These are phyloP conservation scores for Candida sp. DNA, from an alignment of 1,139 yeast species.

Conservation along the genomic window DNA sequence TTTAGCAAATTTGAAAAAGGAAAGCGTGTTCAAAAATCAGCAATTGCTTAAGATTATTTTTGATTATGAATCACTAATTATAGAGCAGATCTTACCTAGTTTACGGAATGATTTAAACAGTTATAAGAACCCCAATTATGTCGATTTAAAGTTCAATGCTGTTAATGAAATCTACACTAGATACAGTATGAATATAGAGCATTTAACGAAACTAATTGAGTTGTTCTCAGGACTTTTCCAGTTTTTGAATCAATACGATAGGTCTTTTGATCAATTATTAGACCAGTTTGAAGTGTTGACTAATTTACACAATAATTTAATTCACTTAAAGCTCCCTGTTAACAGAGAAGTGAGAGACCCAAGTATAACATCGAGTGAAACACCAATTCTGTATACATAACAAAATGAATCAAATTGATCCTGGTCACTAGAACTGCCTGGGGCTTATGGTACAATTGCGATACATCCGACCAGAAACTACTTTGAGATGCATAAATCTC, in stretches of 20 bases:
- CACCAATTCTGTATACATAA: too few relatives aligned
- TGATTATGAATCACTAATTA: slow-evolving; percentile 27
- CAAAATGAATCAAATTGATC: too few relatives aligned
- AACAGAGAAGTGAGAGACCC: neutral
- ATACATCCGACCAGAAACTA: too few relatives aligned
- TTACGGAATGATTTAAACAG: slow-evolving; percentile 19
- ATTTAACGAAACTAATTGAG: slow-evolving; percentile 4
- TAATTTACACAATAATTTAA: neutral
- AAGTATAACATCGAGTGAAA: neutral
- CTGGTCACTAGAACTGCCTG: too few relatives aligned
- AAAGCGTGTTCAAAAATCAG: slow-evolving; percentile 17
- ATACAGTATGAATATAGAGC: slow-evolving; percentile 2
- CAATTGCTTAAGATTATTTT: slow-evolving; percentile 19
- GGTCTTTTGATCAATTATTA: neutral
- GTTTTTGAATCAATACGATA: slow-evolving; percentile 4
- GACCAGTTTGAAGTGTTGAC: slow-evolving; percentile 3
- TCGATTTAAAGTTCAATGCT: slow-evolving; percentile 4
- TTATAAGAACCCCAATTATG: slow-evolving; percentile 5
- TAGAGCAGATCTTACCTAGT: slow-evolving; percentile 24
- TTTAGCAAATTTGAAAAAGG: slow-evolving; percentile 16
- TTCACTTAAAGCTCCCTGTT: neutral
- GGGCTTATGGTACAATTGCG: too few relatives aligned
- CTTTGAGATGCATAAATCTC: too few relatives aligned
- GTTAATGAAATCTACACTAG: slow-evolving; percentile 4
- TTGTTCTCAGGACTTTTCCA: slow-evolving; percentile 3